Percentiles rank a stretch among this genome's conserved stretches.
Evolutionary conservation across 495 filamentous ascomycete species (phyloP).

Genomic region (Eremomyces bilateralis): DNA sequence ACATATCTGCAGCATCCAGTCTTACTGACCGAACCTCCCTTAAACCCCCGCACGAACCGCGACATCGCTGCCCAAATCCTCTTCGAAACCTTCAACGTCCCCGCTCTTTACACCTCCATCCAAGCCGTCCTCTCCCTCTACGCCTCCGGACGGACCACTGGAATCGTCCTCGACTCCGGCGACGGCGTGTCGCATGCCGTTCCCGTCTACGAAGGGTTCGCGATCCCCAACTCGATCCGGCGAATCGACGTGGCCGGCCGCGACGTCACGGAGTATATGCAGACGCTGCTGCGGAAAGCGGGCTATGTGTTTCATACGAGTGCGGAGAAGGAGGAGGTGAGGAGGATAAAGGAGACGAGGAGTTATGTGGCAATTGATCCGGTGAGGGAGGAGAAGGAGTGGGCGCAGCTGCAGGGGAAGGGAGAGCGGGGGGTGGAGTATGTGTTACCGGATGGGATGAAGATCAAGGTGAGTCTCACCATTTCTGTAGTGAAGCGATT

Average conservation of each 20-base stretch:
- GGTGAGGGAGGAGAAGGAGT: conserved; percentile 91
- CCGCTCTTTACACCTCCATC: conserved; percentile 87
- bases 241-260: conserved; percentile 95
- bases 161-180: conserved; percentile 84
- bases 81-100: conserved; percentile 98
- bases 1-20: conserved; percentile 55
- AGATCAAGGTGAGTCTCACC: conserved; percentile 45
- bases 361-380: conserved; percentile 84
- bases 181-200: conserved; percentile 97
- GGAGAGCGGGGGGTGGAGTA: conserved; percentile 59
- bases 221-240: conserved; percentile 82
- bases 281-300: conserved; percentile 73
- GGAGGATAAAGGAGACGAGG: conserved; percentile 87
- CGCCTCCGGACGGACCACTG: conserved; percentile 87
- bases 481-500: not conserved
- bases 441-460: conserved; percentile 74
- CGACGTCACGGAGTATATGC: conserved; percentile 92
- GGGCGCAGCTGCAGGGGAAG: conserved; percentile 41
- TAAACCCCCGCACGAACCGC: conserved; percentile 89
- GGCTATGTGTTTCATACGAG: conserved; percentile 93
- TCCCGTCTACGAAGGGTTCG: conserved; percentile 94
- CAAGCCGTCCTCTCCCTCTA: conserved; percentile 94
- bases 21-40: conserved; percentile 84
- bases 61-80: conserved; percentile 94
- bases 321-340: conserved; percentile 93